Conservation (phyloP, 1,139 yeast species). For the Entelexis sorbosivorans region DNA sequence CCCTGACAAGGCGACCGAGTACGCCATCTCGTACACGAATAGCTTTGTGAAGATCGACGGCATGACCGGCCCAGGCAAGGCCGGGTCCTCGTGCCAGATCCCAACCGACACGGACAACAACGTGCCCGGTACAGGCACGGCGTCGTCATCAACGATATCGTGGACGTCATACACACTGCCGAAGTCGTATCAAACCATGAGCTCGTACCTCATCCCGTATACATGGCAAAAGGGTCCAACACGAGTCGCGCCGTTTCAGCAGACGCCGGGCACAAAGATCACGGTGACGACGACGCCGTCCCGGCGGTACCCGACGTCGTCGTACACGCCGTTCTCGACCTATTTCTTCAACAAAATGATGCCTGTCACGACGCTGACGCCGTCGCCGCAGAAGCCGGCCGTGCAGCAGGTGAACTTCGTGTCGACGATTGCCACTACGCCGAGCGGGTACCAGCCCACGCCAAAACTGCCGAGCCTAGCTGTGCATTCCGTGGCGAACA, state of each 20-base stretch:
- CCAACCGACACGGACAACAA: conserved; percentile 5
- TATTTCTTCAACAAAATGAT: conserved; percentile 14
- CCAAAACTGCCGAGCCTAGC: conserved; percentile 16
- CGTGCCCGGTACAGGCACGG: conserved; percentile 14
- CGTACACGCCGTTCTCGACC: conserved; percentile 14
- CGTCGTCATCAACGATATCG: conserved; percentile 10
- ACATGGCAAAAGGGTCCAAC: conserved; percentile 24
- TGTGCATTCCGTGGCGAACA: background rate
- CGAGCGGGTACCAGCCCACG: conserved; percentile 19
- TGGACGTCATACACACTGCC: conserved; percentile 21
- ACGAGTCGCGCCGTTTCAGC: conserved; percentile 23
- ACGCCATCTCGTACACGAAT: conserved; percentile 53
- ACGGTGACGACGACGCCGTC: conserved; percentile 21
- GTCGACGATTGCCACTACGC: conserved; percentile 16
- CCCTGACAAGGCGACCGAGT: conserved; percentile 14
- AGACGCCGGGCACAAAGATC: conserved; percentile 23
- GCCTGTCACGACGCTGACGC: conserved; percentile 24
- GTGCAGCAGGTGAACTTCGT: conserved; percentile 18
- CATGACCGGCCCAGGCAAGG: conserved; percentile 44
- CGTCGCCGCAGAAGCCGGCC: conserved; percentile 16
- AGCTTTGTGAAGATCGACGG: conserved; percentile 45
- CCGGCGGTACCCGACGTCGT: conserved; percentile 22
- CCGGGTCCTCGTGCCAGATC: conserved; percentile 3
- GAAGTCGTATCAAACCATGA: conserved; percentile 2
- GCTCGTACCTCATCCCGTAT: conserved; percentile 20